Conservation (phyloP, 495 filamentous ascomycete genomes). For the Geoglossum glabrum region DNA sequence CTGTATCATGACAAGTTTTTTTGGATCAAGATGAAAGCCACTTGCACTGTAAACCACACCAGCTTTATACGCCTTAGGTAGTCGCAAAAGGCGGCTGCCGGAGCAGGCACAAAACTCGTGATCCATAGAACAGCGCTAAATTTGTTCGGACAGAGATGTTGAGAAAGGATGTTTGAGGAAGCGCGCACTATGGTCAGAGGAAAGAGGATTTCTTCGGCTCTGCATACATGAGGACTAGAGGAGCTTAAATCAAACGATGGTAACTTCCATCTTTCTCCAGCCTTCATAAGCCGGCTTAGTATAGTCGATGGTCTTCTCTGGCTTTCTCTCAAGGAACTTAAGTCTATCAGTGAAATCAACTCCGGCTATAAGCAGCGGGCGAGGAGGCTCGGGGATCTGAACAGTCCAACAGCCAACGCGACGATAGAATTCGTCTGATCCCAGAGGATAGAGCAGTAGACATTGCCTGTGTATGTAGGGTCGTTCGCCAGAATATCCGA, state of each 20-base stretch:
- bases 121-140: too few relatives aligned
- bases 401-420: neutral
- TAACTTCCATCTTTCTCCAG: neutral
- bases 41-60: neutral
- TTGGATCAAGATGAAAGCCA: neutral
- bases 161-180: too few relatives aligned
- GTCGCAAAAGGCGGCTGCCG: too few relatives aligned
- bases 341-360: neutral
- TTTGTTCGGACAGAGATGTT: too few relatives aligned
- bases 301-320: neutral
- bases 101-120: too few relatives aligned
- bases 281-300: neutral
- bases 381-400: neutral
- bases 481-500: neutral
- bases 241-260: neutral
- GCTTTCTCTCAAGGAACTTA: neutral
- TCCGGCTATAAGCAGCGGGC: too few relatives aligned
- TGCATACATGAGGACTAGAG: too few relatives aligned
- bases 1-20: neutral
- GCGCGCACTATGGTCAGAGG: too few relatives aligned
- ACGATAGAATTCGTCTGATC: neutral
- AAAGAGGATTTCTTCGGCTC: too few relatives aligned
- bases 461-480: neutral
- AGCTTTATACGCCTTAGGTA: too few relatives aligned
- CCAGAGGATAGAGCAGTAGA: neutral